Base-by-base conservation (phyloP, 1,284 basidiomycete species). In the Crepidotus sp. region DNA sequence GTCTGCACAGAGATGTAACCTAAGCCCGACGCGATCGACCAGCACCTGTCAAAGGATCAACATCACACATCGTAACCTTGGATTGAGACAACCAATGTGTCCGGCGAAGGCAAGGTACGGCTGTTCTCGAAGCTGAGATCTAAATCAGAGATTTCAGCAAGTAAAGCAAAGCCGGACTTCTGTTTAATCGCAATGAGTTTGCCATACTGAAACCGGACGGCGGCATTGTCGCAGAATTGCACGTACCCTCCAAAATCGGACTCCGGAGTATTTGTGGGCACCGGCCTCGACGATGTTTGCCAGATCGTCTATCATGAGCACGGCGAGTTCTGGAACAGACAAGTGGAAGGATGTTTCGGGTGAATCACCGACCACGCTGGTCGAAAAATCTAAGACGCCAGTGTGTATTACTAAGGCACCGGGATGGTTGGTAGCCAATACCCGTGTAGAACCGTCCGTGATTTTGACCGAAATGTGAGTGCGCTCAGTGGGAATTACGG, bases 401-500 rank as follows among this genome's bases (percentile, higher is more conserved):
- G 91, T 54, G 46, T 84, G 73, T 1, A 83, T 45, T 2, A 86
- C 74, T 5, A 86, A 48, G 0, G 79, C 77, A 11, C 89, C 88
- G 1, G 73, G 67, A 54, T 82, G 65, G 0, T 59, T 72, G 3
- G 76, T 74, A 0, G 81, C 74, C n/a, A 76, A 66, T 2, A 76
- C 51, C 38, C 80, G 77, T 17, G 86, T 55, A 0, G 87, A 86
- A 6, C 77, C 75, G 53, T 92, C 82, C n/a, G 68, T 52, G n/a
- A 91, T 54, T 42, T 71, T 74, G 14, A 93, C 48, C 5, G 69
- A 66, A 21, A 98, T 65, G 4, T 71, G 68, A 1, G 92, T 96
- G 24, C 87, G 68, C 59, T 98, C 94, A 49, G 78, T 93, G 0
- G 95, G 95, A 15, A 92, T 80, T 10, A 97, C 91, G 35, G 91